Evolutionary conservation across 768 basidiomycete species (phyloP).

Genomic region (Mycena amicta): DNA sequence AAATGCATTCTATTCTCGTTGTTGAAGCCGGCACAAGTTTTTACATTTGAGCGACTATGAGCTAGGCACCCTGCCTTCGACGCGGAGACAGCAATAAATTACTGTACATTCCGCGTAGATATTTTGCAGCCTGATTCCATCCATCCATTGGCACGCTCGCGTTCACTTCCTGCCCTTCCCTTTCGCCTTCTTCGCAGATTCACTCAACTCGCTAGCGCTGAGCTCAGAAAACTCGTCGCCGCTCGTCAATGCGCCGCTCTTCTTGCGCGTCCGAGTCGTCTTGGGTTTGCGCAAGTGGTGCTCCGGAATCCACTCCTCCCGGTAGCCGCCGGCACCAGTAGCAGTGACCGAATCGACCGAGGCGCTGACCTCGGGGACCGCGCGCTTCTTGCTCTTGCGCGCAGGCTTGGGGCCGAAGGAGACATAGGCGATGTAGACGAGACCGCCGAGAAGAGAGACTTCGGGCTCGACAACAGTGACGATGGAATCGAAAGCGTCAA

Average conservation of each 20-base stretch:
- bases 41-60: background rate
- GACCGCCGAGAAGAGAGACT: slow-evolving; percentile 64
- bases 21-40: background rate
- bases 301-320: slow-evolving; percentile 93
- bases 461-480: slow-evolving; percentile 83
- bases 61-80: no score
- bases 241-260: slow-evolving; percentile 48
- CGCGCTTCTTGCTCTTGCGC: slow-evolving; percentile 44
- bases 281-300: slow-evolving; percentile 78
- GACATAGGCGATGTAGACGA: slow-evolving; percentile 64
- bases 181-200: slow-evolving; percentile 53
- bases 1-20: background rate
- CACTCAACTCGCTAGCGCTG: slow-evolving; percentile 68
- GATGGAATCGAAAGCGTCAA: slow-evolving; percentile 72
- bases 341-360: slow-evolving; percentile 63
- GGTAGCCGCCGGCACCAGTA: slow-evolving; percentile 69
- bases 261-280: slow-evolving; percentile 49
- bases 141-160: no score
- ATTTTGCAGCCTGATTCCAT: background rate
- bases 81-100: no score
- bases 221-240: slow-evolving; percentile 55
- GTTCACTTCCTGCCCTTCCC: slow-evolving; percentile 55
- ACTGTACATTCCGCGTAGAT: no score
- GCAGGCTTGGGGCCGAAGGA: slow-evolving; percentile 70
- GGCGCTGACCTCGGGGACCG: slow-evolving; percentile 47